Evolutionary conservation across 2,329 filamentous ascomycete genomes (phyloP).

Genomic region (Arthrobotrys megalospora): DNA sequence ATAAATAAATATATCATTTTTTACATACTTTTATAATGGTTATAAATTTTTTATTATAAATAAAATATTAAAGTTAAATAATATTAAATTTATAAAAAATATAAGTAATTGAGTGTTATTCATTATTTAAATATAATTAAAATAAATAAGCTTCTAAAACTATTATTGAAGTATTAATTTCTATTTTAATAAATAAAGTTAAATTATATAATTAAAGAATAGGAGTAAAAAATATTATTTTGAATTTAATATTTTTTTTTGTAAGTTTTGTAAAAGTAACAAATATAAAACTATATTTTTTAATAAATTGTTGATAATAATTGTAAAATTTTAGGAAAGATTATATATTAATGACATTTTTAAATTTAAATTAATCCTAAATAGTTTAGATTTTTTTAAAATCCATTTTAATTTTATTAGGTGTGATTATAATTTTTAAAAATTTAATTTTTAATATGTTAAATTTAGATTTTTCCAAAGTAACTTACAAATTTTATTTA

Average conservation of each 20-base stretch:
- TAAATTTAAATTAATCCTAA: constrained; percentile 33
- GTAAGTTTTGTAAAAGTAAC: too few species aligned
- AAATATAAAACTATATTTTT: constrained; percentile 15
- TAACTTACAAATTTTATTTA: constrained; percentile 10
- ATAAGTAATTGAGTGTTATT: constrained; percentile 31
- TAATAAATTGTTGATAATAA: constrained; percentile 30
- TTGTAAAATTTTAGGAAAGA: constrained; percentile 33
- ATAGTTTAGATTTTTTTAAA: constrained; percentile 42
- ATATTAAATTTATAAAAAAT: constrained; percentile 38
- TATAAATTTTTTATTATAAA: constrained; percentile 45
- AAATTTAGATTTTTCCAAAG: constrained; percentile 4
- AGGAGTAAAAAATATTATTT: neutral
- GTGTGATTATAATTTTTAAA: constrained; percentile 7
- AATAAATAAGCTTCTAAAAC: constrained; percentile 25
- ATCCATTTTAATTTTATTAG: constrained; percentile 34
- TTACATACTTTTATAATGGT: constrained; percentile 26
- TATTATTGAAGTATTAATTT: constrained; percentile 10
- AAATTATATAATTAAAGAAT: constrained; percentile 1
- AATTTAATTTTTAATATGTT: constrained; percentile 1
- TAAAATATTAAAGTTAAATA: constrained; percentile 25
- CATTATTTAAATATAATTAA: constrained; percentile 33
- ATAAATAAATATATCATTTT: constrained; percentile 29
- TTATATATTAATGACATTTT: constrained; percentile 12
- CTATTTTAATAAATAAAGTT: neutral
- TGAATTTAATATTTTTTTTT: too few species aligned